Evolutionary conservation across 148 eudicot species (phyloP).

Genomic region (Rhododendron williamsianum): DNA sequence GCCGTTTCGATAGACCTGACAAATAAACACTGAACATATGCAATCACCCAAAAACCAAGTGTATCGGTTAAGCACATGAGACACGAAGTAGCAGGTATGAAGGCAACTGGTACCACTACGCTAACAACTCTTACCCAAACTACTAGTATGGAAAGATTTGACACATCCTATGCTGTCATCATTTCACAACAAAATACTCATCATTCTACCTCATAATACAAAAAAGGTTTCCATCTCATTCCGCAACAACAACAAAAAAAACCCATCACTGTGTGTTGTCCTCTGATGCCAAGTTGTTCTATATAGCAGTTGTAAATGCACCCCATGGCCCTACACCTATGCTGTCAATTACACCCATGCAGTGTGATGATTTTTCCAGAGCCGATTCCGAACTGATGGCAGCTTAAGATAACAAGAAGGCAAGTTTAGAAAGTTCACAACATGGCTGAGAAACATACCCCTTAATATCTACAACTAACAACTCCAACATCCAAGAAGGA

Average conservation of each 20-base stretch:
- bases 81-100: not conserved
- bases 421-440: not conserved
- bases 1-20: not conserved
- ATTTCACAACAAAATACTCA: not conserved
- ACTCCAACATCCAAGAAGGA: not conserved
- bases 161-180: not conserved
- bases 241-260: not conserved
- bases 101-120: not conserved
- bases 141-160: not conserved
- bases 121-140: not conserved
- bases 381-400: not conserved
- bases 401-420: not conserved
- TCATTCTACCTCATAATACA: not conserved
- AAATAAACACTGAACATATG: not conserved
- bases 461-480: not conserved
- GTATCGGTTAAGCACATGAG: not conserved
- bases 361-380: not conserved
- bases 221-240: not conserved
- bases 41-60: not conserved
- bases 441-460: not conserved
- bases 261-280: not conserved
- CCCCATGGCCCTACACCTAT: not conserved
- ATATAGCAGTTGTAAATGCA: not conserved
- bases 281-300: not conserved
- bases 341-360: not conserved